phyloP scores from a whole-genome alignment of 2,329 filamentous ascomycete species.

The Drechslerella dactyloides region DNA sequence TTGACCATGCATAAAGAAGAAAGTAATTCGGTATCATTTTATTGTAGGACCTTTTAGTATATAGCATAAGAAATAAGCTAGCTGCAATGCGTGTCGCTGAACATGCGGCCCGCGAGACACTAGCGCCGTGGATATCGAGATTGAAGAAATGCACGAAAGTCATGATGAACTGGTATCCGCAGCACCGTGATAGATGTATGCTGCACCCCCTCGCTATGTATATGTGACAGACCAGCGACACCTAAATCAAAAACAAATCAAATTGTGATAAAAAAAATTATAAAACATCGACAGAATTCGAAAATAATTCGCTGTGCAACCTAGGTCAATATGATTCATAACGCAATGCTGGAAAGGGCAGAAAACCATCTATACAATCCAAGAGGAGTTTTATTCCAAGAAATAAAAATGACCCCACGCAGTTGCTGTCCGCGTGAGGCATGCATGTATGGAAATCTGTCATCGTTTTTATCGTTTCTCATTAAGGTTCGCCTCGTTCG shows the following conservation, averaged over 20 bases:
- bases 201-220: background rate
- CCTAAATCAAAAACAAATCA: slow-evolving; percentile 3
- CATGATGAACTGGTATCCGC: background rate
- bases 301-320: background rate
- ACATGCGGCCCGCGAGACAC: background rate
- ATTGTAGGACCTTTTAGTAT: background rate
- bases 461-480: slow-evolving; percentile 21
- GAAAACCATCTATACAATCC: background rate
- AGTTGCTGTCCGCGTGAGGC: background rate
- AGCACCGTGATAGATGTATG: background rate
- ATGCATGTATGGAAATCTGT: too few relatives aligned
- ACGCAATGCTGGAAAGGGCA: background rate
- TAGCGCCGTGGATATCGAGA: too few relatives aligned
- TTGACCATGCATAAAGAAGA: background rate
- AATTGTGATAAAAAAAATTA: too few relatives aligned
- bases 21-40: background rate
- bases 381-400: background rate
- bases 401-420: background rate
- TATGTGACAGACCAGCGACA: background rate
- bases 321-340: background rate
- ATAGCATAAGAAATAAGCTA: background rate
- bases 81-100: too few relatives aligned
- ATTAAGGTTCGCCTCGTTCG: slow-evolving; percentile 26
- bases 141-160: too few relatives aligned
- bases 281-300: background rate